Evolutionary conservation across 495 filamentous ascomycete species (phyloP).

Genomic region (Trichoderma orchidacearum): DNA sequence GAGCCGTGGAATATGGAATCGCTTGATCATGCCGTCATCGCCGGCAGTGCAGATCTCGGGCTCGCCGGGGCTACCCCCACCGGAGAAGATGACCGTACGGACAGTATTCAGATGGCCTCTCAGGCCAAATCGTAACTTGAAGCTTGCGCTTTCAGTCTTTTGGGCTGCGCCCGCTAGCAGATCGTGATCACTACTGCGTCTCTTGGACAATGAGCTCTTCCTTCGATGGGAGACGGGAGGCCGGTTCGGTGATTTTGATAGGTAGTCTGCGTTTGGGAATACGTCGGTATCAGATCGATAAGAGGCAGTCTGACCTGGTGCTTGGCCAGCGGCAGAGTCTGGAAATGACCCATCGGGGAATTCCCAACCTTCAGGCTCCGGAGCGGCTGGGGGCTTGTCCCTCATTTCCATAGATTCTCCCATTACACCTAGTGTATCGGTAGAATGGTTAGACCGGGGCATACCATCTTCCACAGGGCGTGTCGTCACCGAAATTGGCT

Average conservation of each 20-base stretch:
- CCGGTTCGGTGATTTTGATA: conserved; percentile 66
- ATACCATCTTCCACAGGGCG: conserved; percentile 40
- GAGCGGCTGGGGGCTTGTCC: conserved; percentile 14
- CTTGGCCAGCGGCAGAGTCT: conserved; percentile 26
- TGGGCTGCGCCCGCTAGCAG: conserved; percentile 31
- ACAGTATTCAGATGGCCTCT: conserved; percentile 90
- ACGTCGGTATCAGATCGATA: conserved; percentile 67
- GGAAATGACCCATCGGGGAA: conserved; percentile 63
- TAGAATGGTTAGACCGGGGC: conserved; percentile 41
- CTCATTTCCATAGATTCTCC: conserved; percentile 22
- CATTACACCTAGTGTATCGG: conserved; percentile 39
- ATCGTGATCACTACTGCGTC: conserved; percentile 44
- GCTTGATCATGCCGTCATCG: conserved; percentile 89
- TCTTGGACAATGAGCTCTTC: conserved; percentile 59
- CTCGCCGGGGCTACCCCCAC: conserved; percentile 84
- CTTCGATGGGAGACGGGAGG: conserved; percentile 60
- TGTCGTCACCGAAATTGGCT: conserved; percentile 19
- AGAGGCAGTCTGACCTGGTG: conserved; percentile 22
- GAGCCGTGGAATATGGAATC: conserved; percentile 85
- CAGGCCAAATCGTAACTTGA: conserved; percentile 87
- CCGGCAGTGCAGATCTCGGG: conserved; percentile 95
- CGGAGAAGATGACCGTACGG: conserved; percentile 86
- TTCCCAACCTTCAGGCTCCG: conserved; percentile 73
- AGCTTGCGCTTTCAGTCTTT: conserved; percentile 50
- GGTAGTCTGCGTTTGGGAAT: conserved; percentile 72